A percentile compares a stretch with the other conserved stretches of the same genome.
phyloP scores from a whole-genome alignment of 192 early-diverging fungal genomes.

The Podila minutissima region DNA sequence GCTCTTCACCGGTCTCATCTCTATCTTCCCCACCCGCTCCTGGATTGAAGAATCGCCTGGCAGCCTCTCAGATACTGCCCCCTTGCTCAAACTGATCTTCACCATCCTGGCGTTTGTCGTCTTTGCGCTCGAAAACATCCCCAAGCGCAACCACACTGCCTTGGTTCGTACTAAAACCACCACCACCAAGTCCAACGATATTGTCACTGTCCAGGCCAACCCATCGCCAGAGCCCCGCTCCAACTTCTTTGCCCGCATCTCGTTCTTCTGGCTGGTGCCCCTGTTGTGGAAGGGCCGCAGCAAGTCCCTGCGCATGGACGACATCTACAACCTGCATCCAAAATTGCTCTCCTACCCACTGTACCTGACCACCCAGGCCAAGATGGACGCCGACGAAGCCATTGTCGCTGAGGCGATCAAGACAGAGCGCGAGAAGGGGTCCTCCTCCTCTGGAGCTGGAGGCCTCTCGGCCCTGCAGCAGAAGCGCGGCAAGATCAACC shows the following conservation, averaged over 20 bases:
- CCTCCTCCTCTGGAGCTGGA: not conserved
- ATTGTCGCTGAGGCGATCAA: slow-evolving; percentile 15
- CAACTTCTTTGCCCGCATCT: slow-evolving; percentile 45
- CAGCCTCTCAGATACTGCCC: slow-evolving; percentile 15
- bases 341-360: slow-evolving; percentile 45
- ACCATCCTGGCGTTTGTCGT: slow-evolving; percentile 46
- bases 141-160: slow-evolving; percentile 42
- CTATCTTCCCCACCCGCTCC: slow-evolving; percentile 56
- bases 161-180: slow-evolving; percentile 14
- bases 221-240: slow-evolving; percentile 35
- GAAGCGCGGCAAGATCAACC: slow-evolving; percentile 20
- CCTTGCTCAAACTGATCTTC: slow-evolving; percentile 42
- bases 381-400: slow-evolving; percentile 41
- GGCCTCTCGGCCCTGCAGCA: not conserved
- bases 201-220: slow-evolving; percentile 7
- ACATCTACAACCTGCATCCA: slow-evolving; percentile 40
- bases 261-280: slow-evolving; percentile 52
- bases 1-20: slow-evolving; percentile 51
- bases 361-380: slow-evolving; percentile 40
- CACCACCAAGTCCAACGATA: slow-evolving; percentile 10
- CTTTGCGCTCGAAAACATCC: slow-evolving; percentile 56
- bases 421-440: not conserved
- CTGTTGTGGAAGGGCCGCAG: slow-evolving; percentile 42
- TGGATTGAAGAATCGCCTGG: slow-evolving; percentile 23
- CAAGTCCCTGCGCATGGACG: slow-evolving; percentile 38